Evolutionary conservation across 306 rosid genomes (phyloP), one percentile per base, ranked within the genome.

Genomic region (Casuarina glauca): DNA sequence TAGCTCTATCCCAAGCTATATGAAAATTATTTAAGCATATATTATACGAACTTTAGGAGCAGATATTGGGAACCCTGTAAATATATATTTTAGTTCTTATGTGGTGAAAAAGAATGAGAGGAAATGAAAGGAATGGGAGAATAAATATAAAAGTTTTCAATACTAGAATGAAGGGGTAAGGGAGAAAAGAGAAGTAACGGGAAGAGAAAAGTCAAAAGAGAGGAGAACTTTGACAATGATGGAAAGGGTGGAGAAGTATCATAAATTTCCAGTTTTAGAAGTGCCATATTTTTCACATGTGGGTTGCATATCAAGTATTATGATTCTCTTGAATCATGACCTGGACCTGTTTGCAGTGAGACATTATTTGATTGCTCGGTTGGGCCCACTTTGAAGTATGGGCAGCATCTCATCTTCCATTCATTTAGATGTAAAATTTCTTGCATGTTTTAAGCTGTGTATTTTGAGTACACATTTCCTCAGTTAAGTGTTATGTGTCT

Each of bases 401-500:
- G 53, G 57, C 72, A 67, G 77, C 53, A 32, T 67, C 72, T 71
- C 43, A 51, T 70, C 70, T 76, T 61, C 1, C 39, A 52, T 48
- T 13, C 3, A 63, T 63, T 63, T 38, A 9, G 69, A 39, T 63
- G 44, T 78, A 68, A 2, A 66, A 52, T 60, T 35, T 73, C 20
- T 9, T 61, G 54, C 63, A 55, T 61, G 72, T 52, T 52, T 81
- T 32, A 44, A 70, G 70, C 19, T 78, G 73, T 50, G 78, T 68
- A 42, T 77, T 81, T 26, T 26, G 32, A 26, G 32, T 74, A 70
- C 57, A 82, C 75, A 70, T 74, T 60, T 82, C 69, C 69, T 38
- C 46, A 42, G 50, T 42, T 26, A 49, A 43, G 75, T 53, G 74
- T 78, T 70, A 60, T 78, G 54, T 80, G n/a, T 81, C 82, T 79